These are phyloP conservation scores for Clarireedia hainanense DNA, from an alignment of 2,329 filamentous ascomycete genomes.

Conservation along the genomic window DNA sequence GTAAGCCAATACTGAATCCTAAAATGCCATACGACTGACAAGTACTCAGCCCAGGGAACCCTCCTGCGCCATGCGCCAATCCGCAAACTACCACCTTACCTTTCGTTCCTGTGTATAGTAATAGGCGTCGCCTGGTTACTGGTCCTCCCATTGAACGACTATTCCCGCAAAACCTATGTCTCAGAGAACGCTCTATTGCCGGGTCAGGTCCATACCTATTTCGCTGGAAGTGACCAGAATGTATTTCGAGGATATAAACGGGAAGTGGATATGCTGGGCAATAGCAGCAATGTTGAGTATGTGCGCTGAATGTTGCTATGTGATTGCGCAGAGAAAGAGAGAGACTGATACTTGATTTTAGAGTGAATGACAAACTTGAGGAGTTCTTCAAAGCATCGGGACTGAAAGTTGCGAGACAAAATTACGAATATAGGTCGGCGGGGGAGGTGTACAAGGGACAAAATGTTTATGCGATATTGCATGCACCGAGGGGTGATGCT, in stretches of 20 bases:
- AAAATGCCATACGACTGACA: slow-evolving; percentile 12
- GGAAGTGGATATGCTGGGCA: slow-evolving; percentile 62
- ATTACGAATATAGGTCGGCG: slow-evolving; percentile 75
- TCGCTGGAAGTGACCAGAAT: slow-evolving; percentile 91
- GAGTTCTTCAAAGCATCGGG: slow-evolving; percentile 70
- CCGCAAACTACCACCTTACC: slow-evolving; percentile 75
- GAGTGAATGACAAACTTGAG: slow-evolving; percentile 63
- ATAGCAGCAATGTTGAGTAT: slow-evolving; percentile 46
- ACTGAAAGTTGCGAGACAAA: slow-evolving; percentile 80
- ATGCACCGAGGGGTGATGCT: slow-evolving; percentile 89
- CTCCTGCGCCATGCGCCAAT: slow-evolving; percentile 74
- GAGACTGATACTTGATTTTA: slow-evolving; percentile 30
- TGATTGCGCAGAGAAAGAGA: slow-evolving; percentile 15
- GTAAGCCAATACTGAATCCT: slow-evolving; percentile 10
- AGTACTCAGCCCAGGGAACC: slow-evolving; percentile 43
- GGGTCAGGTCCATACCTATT: slow-evolving; percentile 96
- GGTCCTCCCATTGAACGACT: slow-evolving; percentile 79
- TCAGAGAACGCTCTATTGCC: slow-evolving; percentile 95
- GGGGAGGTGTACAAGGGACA: slow-evolving; percentile 69
- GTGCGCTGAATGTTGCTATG: slow-evolving; percentile 14
- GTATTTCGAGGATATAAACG: slow-evolving; percentile 84
- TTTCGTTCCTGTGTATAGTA: slow-evolving; percentile 77
- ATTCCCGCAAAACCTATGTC: slow-evolving; percentile 89
- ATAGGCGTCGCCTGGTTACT: slow-evolving; percentile 86
- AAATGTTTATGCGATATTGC: slow-evolving; percentile 89